Evolutionary conservation across 306 rosid species (phyloP).

Genomic region (Sechiopsis laciniata): DNA sequence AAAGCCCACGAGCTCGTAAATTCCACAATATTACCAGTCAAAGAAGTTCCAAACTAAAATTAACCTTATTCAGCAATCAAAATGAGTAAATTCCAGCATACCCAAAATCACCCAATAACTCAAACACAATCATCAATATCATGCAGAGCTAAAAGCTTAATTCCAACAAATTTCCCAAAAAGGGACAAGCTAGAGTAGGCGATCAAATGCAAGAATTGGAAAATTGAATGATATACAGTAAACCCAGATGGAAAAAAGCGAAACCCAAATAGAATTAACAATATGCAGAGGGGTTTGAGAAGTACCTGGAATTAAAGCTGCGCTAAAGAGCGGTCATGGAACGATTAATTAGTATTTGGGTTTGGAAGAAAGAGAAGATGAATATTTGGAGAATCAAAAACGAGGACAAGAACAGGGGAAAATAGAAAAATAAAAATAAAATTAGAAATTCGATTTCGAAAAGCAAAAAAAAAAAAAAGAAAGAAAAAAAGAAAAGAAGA

Average conservation of each 20-base stretch:
- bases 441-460: background rate
- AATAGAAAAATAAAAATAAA: background rate
- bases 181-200: conserved; percentile 24
- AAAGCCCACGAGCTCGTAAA: conserved; percentile 1
- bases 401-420: conserved; percentile 26
- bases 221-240: conserved; percentile 29
- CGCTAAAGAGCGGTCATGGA: conserved; percentile 1
- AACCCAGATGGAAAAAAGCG: background rate
- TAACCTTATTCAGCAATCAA: conserved; percentile 12
- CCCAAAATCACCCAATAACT: conserved; percentile 30
- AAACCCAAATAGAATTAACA: conserved; percentile 4
- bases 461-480: too few relatives aligned
- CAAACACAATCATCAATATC: conserved; percentile 28
- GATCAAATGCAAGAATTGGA: conserved; percentile 20
- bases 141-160: background rate
- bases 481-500: too few relatives aligned
- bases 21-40: conserved; percentile 29
- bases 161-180: conserved; percentile 29
- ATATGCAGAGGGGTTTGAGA: background rate
- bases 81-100: conserved; percentile 23
- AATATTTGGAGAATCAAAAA: conserved; percentile 25
- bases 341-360: too few relatives aligned
- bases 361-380: conserved; percentile 8
- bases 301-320: conserved; percentile 28
- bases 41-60: conserved; percentile 30